phyloP scores from a whole-genome alignment of 108 stramenopile genomes.

The Pseudonitzschia pungens region DNA sequence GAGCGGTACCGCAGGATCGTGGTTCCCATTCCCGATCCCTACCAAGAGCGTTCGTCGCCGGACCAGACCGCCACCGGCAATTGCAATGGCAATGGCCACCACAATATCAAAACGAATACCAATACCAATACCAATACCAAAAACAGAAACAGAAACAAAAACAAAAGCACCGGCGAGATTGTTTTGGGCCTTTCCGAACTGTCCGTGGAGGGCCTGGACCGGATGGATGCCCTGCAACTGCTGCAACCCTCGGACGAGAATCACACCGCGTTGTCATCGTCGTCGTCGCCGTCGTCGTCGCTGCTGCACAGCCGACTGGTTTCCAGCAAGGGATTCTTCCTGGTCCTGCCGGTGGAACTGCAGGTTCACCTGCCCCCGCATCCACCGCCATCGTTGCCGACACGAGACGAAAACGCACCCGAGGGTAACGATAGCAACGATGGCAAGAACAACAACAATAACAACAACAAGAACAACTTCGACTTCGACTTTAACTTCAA shows the following conservation, averaged over 20 bases:
- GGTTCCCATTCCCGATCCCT: constrained; percentile 45
- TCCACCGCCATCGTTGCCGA: not conserved
- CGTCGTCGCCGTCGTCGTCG: constrained; percentile 14
- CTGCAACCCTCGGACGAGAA: constrained; percentile 13
- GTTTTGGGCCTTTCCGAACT: constrained; percentile 32
- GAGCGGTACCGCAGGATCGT: constrained; percentile 42
- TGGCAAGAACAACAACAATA: too few species aligned
- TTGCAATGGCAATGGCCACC: too few species aligned
- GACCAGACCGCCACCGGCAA: too few species aligned
- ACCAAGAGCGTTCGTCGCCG: too few species aligned
- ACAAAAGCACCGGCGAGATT: constrained; percentile 23
- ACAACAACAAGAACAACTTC: not conserved
- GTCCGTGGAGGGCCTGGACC: constrained; percentile 52
- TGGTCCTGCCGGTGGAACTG: constrained; percentile 39
- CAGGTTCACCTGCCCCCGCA: constrained; percentile 36
- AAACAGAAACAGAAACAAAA: too few species aligned
- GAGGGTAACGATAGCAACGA: too few species aligned
- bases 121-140: too few species aligned
- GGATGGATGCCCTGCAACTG: constrained; percentile 43
- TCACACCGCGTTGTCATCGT: too few species aligned
- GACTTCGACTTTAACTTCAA: constrained; percentile 15
- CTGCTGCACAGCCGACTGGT: not conserved
- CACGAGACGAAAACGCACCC: too few species aligned
- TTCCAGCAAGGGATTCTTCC: constrained; percentile 30
- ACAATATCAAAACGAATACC: too few species aligned